phyloP scores from a whole-genome alignment of 2,329 filamentous ascomycete species.

The Pezicula neosporulosa region DNA sequence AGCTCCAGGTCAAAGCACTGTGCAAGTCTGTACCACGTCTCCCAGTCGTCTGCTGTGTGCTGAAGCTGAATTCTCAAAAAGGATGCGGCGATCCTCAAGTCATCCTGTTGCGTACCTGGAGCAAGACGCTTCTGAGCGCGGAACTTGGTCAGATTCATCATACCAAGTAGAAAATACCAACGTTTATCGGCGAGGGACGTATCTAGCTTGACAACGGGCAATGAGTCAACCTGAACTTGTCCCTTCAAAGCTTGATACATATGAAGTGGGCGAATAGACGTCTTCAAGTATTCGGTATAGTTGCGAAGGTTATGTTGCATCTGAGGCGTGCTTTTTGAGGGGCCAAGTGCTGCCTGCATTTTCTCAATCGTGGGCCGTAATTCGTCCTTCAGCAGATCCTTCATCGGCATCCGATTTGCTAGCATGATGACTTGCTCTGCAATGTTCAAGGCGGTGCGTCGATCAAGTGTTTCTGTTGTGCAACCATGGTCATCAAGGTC shows the following conservation, averaged over 20 bases:
- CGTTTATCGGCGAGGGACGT: constrained; percentile 73
- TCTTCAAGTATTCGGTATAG: constrained; percentile 76
- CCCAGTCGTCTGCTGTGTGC: constrained; percentile 33
- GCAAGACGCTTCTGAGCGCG: constrained; percentile 30
- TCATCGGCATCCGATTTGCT: constrained; percentile 80
- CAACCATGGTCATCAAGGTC: constrained; percentile 78
- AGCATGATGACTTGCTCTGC: constrained; percentile 81
- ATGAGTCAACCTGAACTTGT: constrained; percentile 68
- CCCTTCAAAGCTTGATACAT: constrained; percentile 81
- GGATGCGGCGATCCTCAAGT: constrained; percentile 30
- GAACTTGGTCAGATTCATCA: constrained; percentile 86
- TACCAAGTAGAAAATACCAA: constrained; percentile 90
- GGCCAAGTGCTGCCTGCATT: constrained; percentile 82
- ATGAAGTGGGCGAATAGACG: constrained; percentile 76
- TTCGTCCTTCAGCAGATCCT: constrained; percentile 87
- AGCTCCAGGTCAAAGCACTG: constrained; percentile 36
- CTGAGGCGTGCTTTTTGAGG: constrained; percentile 72
- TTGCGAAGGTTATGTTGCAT: constrained; percentile 86
- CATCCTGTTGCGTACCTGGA: constrained; percentile 32
- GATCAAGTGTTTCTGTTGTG: constrained; percentile 72
- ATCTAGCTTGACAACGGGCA: constrained; percentile 65
- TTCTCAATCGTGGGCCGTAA: constrained; percentile 88
- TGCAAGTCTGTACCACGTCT: constrained; percentile 37
- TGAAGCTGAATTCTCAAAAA: constrained; percentile 34
- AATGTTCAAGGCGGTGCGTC: constrained; percentile 73